Base-by-base conservation (phyloP, 73 alveolate species). In the Symbiodinium pilosum region DNA sequence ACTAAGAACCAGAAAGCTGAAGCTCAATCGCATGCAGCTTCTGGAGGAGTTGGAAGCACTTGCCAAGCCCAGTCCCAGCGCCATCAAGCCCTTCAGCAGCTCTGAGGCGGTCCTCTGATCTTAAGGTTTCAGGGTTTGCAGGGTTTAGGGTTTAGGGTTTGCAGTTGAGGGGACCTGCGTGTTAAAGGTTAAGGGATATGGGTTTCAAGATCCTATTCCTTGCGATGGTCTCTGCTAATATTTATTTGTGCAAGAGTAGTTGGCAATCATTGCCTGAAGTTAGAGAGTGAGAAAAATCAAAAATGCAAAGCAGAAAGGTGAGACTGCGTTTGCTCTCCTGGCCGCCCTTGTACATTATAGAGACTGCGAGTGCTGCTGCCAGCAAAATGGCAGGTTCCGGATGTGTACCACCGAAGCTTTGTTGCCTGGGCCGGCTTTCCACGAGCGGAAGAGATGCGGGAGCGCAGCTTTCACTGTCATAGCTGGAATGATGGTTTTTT, bases 361-460 rank as follows among this genome's bases (percentile, higher is more conserved):
- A 7, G 12, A 30, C 77, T 64, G 32, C 1, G 14, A 24, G 20
- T 28, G 24, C 4, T 26, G 43, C 28, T 30, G 32, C 32, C 86
- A 30, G 44, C 44, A 14, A 73, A n/a, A n/a, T 5, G 43, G 36
- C 32, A 88, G 95, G 95, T 88, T 44, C 59, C 87, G 6, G 87
- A 59, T 9, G 95, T 84, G 43, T 88, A 44, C 38, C 95, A 88
- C 39, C 77, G 86, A 30, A 86, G 95, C 95, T 88, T 88, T 56
- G 73, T 84, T 4, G 86, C 87, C 1, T 88, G 95, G 95, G 41
- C 42, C 28, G 87, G 69, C 36, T 64, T 88, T 40, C 81, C 81
- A 9, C 86, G 95, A 40, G 77, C 86, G 18, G 95, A 88, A 68
- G 95, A 88, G 34, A 88, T 88, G 95, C 95, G 81, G 95, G 95